Evolutionary conservation across 192 early-diverging fungal species (phyloP).

Genomic region (Chytriomyces sp.): DNA sequence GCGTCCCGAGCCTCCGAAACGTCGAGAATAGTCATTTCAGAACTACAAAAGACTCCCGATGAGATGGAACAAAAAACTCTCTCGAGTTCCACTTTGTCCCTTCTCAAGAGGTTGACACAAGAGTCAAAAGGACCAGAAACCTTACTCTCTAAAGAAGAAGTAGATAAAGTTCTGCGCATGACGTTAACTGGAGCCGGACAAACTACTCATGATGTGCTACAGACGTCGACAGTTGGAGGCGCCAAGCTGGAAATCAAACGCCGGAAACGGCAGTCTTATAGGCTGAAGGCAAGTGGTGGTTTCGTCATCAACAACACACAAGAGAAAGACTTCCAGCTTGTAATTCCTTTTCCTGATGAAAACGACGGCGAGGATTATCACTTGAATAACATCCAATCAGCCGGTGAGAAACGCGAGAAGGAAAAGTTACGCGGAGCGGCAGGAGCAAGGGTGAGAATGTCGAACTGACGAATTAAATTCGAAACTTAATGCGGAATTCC

Average conservation of each 20-base stretch:
- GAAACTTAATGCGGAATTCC: too few relatives aligned
- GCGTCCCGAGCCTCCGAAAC: neutral
- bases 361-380: constrained; percentile 3
- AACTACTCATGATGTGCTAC: neutral
- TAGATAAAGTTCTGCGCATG: constrained; percentile 26
- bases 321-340: constrained; percentile 24
- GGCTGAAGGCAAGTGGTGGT: constrained; percentile 16
- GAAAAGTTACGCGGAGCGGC: too few relatives aligned
- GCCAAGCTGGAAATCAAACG: neutral
- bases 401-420: too few relatives aligned
- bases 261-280: constrained; percentile 1
- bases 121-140: neutral
- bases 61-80: constrained; percentile 22
- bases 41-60: neutral
- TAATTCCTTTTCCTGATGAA: constrained; percentile 20
- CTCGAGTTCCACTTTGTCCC: constrained; percentile 36
- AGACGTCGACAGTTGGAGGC: neutral
- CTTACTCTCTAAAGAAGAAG: constrained; percentile 7
- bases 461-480: too few relatives aligned
- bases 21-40: too few relatives aligned
- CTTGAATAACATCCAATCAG: too few relatives aligned
- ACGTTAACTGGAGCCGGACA: constrained; percentile 37
- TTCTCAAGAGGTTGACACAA: constrained; percentile 42
- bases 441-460: too few relatives aligned
- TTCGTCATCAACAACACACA: neutral